These are phyloP conservation scores for Fusarium scirpi DNA, from an alignment of 2,329 filamentous ascomycete species.

Conservation along the genomic window DNA sequence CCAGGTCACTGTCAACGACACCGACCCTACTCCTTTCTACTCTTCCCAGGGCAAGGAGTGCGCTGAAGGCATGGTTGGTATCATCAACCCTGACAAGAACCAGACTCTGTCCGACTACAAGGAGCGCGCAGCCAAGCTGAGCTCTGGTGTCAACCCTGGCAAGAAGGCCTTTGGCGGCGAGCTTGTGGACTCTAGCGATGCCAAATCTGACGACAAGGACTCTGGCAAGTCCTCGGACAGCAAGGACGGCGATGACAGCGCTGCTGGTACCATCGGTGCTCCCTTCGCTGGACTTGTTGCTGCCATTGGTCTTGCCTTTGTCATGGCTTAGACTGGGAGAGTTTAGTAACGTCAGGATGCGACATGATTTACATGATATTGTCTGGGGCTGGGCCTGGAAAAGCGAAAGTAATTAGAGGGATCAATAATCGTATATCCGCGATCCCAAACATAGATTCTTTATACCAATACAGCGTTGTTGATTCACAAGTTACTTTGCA, in stretches of 20 bases:
- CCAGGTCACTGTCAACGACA: constrained; percentile 50
- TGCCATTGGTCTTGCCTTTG: constrained; percentile 34
- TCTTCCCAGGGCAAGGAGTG: constrained; percentile 56
- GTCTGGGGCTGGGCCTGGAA: neutral
- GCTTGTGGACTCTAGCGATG: constrained; percentile 42
- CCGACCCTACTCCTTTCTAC: constrained; percentile 54
- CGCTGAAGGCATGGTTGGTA: constrained; percentile 55
- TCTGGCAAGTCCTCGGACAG: constrained; percentile 23
- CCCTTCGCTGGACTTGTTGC: constrained; percentile 36
- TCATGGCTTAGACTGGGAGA: constrained; percentile 27
- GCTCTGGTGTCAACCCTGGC: constrained; percentile 46
- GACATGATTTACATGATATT: constrained; percentile 33
- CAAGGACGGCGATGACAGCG: constrained; percentile 30
- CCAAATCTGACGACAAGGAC: constrained; percentile 17
- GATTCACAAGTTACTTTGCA: neutral
- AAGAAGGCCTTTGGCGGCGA: constrained; percentile 48
- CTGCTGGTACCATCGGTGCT: constrained; percentile 28
- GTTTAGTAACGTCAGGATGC: constrained; percentile 11
- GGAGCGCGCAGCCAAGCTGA: constrained; percentile 46
- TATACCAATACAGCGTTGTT: neutral
- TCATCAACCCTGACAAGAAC: constrained; percentile 51
- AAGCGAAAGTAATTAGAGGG: constrained; percentile 16
- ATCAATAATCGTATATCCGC: constrained; percentile 7
- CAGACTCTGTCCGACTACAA: constrained; percentile 51
- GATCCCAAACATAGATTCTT: constrained; percentile 7